Base-by-base conservation (phyloP, 768 basidiomycete species). In the Lactifluus piperatus region DNA sequence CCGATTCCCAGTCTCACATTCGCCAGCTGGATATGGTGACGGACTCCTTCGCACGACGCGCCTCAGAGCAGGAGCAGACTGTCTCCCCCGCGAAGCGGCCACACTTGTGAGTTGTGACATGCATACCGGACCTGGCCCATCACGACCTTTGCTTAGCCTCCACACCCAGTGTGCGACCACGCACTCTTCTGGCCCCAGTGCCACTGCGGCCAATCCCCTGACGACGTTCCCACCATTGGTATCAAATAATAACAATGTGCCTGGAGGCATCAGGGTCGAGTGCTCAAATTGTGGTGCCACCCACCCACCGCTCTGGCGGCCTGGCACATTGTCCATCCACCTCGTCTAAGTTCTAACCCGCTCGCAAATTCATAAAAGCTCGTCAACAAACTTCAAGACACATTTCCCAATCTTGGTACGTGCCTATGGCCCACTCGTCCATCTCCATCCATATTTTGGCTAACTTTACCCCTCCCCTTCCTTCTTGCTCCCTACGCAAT, bases 211-310 rank as follows among this genome's bases (percentile, higher is more conserved):
- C 30, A 65, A 64, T 53, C 46, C 56, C 20, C 34, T 57, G n/a
- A 57, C 65, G 30, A 45, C 67, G 20, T 64, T 64, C 51, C 62
- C 63, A 58, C 64, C 51, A 47, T 62, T 58, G 6, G 58, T 5
- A 32, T 32, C 30, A 10, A 32, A 10, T 10, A 10, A 10, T 32
- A 32, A 10, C 30, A 32, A 32, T 10, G 30, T 10, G 10, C 80
- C 79, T 4, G 79, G 77, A 20, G 81, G 81, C 26, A 77, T 79
- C 59, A 92, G 91, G 73, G 87, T 87, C 7, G 91, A 91, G 66
- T 92, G 91, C 67, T 86, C 85, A 5, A 92, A 91, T 71, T 92
- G 90, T 66, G 91, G 90, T 22, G 90, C 91, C 4, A 92, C 88
- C 0, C 89, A 91, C 63, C 92, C 91, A 0, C 90, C 91, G 8